phyloP scores from a whole-genome alignment of 108 stramenopile species.

The Nannochloropsis salina region DNA sequence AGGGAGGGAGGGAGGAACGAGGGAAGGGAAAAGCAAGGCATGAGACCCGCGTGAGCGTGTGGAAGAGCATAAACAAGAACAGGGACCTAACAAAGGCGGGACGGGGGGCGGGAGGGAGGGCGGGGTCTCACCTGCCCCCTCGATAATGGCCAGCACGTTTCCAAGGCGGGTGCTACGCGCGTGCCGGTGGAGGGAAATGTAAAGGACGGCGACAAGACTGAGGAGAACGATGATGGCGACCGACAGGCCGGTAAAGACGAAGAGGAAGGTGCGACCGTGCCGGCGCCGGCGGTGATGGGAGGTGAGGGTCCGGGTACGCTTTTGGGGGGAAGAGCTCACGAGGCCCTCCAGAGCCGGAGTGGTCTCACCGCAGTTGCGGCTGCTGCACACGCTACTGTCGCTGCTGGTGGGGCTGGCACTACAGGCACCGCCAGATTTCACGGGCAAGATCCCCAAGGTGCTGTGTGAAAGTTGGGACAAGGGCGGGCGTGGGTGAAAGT shows the following conservation, averaged over 20 bases:
- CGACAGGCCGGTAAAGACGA: neutral
- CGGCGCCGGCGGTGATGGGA: neutral
- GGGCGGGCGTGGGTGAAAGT: too few relatives aligned
- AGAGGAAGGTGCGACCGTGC: neutral
- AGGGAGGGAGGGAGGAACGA: neutral
- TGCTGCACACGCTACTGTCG: too few relatives aligned
- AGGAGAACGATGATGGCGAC: neutral
- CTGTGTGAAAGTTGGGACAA: too few relatives aligned
- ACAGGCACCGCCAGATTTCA: too few relatives aligned
- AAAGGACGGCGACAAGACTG: neutral
- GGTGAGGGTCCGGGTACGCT: too few relatives aligned
- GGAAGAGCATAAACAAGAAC: neutral
- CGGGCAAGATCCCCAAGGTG: too few relatives aligned
- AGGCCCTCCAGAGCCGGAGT: too few relatives aligned
- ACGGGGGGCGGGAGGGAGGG: neutral
- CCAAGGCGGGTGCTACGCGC: neutral
- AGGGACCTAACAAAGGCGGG: neutral
- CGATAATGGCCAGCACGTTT: neutral
- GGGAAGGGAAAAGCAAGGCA: neutral
- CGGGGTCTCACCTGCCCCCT: neutral
- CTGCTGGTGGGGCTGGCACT: too few relatives aligned
- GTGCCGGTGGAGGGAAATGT: neutral
- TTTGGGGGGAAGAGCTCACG: too few relatives aligned
- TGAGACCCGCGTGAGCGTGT: neutral
- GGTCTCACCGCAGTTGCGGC: too few relatives aligned